Evolutionary conservation across 345 rosid species (phyloP), one percentile per base, ranked within the genome.

Genomic region (Heritiera fomes): DNA sequence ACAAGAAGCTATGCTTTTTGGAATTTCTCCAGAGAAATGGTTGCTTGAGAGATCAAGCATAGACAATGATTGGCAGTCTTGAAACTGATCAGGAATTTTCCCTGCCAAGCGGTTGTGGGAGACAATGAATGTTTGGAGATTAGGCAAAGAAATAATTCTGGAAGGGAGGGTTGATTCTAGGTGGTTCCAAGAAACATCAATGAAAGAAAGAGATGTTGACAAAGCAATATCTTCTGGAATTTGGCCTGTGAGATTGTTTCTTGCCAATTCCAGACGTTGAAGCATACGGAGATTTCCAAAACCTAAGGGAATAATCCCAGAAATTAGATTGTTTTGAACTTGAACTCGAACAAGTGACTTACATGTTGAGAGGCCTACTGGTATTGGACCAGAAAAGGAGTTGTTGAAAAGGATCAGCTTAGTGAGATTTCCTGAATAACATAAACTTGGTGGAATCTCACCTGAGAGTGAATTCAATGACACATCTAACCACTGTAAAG

Each of bases 331-430:
- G 45, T 87, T 80, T 63, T 95, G 98, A 49, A 90, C 78, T 32
- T 95, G 87, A 71, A 93, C 97, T 38, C 98, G 95, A 12, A 93
- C 85, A 58, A 94, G 73, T 63, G 94, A 88, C 60, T 87, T 78
- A 15, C 97, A 91, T 65, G 87, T 84, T 43, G 92, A 84, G 56
- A 90, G 83, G 43, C 86, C 89, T n/a, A 17, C 75, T 12, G 93
- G 92, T 78, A 91, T 85, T 55, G 84, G 77, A 60, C 93, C 95
- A 8, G 90, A 85, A 78, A 92, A 87, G 45, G 90, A 83, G 81
- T 92, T 92, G 83, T 91, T 87, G 91, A 92, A 92, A 82, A 92
- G 92, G 63, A 92, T 91, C 80, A 91, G 95, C 75, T 92, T 92
- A 60, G 90, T 92, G 78, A 92, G 95, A 80, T 92, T 92, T 40